Percentiles rank a stretch among this genome's conserved stretches.
These are phyloP conservation scores for Penicillium herquei DNA, from an alignment of 495 filamentous ascomycete species.

Conservation along the genomic window DNA sequence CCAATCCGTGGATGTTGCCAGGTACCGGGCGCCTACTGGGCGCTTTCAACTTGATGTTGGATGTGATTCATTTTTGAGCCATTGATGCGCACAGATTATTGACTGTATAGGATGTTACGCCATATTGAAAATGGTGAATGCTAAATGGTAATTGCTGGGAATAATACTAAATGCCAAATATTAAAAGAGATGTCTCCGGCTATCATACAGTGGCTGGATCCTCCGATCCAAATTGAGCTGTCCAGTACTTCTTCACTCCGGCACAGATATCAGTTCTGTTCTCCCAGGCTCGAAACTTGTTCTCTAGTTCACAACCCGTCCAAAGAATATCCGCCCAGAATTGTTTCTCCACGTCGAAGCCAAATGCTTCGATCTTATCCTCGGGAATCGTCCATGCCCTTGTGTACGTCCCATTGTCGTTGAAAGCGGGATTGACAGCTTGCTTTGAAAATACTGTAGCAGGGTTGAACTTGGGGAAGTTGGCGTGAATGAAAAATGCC, in stretches of 20 bases:
- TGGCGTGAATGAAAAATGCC: slow-evolving; percentile 42
- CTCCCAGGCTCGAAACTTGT: slow-evolving; percentile 33
- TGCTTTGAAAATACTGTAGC: slow-evolving; percentile 38
- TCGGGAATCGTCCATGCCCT: slow-evolving; percentile 21
- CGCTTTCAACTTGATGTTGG: too few relatives aligned
- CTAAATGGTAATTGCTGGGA: too few relatives aligned
- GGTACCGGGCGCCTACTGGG: too few relatives aligned
- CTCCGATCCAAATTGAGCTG: neutral
- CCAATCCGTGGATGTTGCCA: too few relatives aligned
- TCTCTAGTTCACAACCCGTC: slow-evolving; percentile 43
- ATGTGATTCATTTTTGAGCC: too few relatives aligned
- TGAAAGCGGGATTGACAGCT: slow-evolving; percentile 32
- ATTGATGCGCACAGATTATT: too few relatives aligned
- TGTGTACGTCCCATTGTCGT: slow-evolving; percentile 35
- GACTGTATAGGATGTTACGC: too few relatives aligned
- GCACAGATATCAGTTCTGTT: slow-evolving; percentile 27
- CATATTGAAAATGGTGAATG: too few relatives aligned
- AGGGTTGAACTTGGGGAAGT: slow-evolving; percentile 51
- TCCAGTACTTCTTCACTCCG: neutral
- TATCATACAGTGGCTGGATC: neutral
- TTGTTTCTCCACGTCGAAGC: slow-evolving; percentile 46
- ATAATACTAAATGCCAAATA: too few relatives aligned
- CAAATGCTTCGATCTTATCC: slow-evolving; percentile 35
- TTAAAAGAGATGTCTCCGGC: neutral
- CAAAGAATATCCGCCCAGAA: slow-evolving; percentile 48